Percentiles rank a stretch among this genome's conserved stretches.
Conservation (phyloP, 2,329 filamentous ascomycete genomes). For the Rutstroemia sydowiana region DNA sequence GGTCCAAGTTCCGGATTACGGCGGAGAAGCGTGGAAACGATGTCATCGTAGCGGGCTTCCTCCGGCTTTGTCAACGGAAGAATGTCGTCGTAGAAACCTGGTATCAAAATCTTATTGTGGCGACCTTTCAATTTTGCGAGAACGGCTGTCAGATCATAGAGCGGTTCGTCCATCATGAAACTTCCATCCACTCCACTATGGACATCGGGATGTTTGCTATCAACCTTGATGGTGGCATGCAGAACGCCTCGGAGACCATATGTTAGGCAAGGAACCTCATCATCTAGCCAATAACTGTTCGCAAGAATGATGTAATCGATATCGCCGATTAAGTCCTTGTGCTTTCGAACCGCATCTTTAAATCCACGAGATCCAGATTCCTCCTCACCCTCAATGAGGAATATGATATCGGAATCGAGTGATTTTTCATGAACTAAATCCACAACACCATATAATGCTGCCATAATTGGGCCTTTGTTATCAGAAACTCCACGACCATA, state of each 20-base stretch:
- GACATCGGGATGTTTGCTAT: slow-evolving; percentile 78
- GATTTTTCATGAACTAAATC: slow-evolving; percentile 79
- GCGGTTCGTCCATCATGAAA: slow-evolving; percentile 77
- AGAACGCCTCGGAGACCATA: slow-evolving; percentile 92
- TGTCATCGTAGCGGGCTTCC: slow-evolving; percentile 74
- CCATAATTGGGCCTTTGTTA: slow-evolving; percentile 94
- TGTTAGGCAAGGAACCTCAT: slow-evolving; percentile 89
- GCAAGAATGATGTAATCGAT: slow-evolving; percentile 93
- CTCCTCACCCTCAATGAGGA: slow-evolving; percentile 94
- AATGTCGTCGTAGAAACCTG: slow-evolving; percentile 82
- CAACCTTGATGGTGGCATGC: slow-evolving; percentile 82
- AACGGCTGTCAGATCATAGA: slow-evolving; percentile 83
- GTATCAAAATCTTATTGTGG: slow-evolving; percentile 75
- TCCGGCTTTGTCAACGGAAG: slow-evolving; percentile 68
- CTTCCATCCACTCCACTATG: slow-evolving; percentile 98
- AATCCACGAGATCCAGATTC: slow-evolving; percentile 92
- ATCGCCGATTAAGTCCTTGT: slow-evolving; percentile 79
- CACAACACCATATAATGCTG: slow-evolving; percentile 86
- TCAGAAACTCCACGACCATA: slow-evolving; percentile 96
- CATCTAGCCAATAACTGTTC: slow-evolving; percentile 98
- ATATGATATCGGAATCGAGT: slow-evolving; percentile 81
- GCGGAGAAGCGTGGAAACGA: slow-evolving; percentile 67
- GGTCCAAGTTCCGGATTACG: slow-evolving; percentile 56
- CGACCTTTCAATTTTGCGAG: slow-evolving; percentile 75
- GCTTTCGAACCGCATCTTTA: slow-evolving; percentile 67